Evolutionary conservation across 169 alveolate genomes (phyloP).

Genomic region (Plasmodium gonderi): DNA sequence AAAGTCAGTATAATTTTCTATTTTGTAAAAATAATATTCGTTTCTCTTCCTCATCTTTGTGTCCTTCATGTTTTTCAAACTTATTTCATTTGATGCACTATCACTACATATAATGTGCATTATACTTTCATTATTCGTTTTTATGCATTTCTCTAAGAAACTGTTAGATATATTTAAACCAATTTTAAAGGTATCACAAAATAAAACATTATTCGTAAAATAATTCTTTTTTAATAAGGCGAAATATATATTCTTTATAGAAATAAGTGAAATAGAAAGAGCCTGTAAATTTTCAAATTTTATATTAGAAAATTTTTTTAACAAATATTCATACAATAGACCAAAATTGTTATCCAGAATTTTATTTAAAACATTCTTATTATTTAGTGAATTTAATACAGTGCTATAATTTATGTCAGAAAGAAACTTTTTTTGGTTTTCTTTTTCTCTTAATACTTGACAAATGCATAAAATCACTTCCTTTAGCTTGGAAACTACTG

Average conservation of each 20-base stretch:
- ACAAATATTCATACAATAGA: constrained; percentile 50
- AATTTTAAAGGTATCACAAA: constrained; percentile 17
- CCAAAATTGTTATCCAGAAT: constrained; percentile 24
- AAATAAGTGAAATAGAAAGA: constrained; percentile 57
- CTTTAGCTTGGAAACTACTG: constrained; percentile 25
- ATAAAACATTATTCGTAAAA: constrained; percentile 27
- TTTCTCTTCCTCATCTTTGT: constrained; percentile 3
- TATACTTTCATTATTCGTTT: constrained; percentile 37
- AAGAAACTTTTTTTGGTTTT: neutral
- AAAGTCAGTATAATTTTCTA: constrained; percentile 57
- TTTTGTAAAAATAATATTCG: constrained; percentile 54
- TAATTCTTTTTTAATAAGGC: constrained; percentile 23
- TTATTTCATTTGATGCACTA: neutral
- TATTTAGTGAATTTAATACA: constrained; percentile 47
- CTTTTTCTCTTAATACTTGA: constrained; percentile 5
- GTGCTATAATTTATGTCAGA: constrained; percentile 53
- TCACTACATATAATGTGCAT: neutral
- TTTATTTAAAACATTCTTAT: constrained; percentile 50
- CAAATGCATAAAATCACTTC: constrained; percentile 34
- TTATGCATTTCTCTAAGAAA: constrained; percentile 23
- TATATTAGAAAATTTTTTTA: constrained; percentile 20
- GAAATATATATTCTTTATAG: constrained; percentile 50
- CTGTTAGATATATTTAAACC: constrained; percentile 36
- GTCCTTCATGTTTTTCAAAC: constrained; percentile 20
- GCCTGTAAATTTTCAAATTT: constrained; percentile 63